Base-by-base conservation (phyloP, 371 early-diverging fungal genomes). In the Batkoa obscura region DNA sequence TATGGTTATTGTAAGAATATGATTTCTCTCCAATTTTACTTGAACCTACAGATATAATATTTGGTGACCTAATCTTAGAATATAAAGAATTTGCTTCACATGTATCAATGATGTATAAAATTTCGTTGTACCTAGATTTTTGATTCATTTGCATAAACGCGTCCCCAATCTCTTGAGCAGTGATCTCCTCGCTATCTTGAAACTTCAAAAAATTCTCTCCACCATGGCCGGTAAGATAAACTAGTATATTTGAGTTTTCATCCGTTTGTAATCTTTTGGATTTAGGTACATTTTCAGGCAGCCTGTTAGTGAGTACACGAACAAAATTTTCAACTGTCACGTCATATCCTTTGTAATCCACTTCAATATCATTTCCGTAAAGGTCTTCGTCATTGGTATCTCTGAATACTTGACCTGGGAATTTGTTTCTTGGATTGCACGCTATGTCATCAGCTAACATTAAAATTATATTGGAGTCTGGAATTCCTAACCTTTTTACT, bases 381-480 rank as follows among this genome's bases (percentile, higher is more conserved):
- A 23, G 23, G 23, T 23, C 23, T 23, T 23, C 23, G 23, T 23
- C 23, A 23, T 23, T 23, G 23, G 23, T 23, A 23, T 23, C 23
- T 64, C 93, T 90, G 70, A 79, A 94, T 0, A 94, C 92, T 0
- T 90, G 85, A 1, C 86, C 97, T 0, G 94, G 93, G 59, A 80
- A 82, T 56, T 75, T 74, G 66, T 94, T 96, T 55, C 97, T 78
- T 1, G 94, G 73, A 65, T 96, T 96, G 72, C 97, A 96, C 0
- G 95, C 90, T 30, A 93, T 86, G 66, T 94, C 97, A 65, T 96
- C 97, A 3, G 94, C 91, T 1, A 96, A 79, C 95, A 96, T 94
- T 38, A 96, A 78, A 56, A 96, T 88, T 63, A 96, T 94, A 69
- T 93, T 89, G 31, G 89, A 88, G 68, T 96, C 97, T 0, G 97